Evolutionary conservation across 2,329 filamentous ascomycete genomes (phyloP).

Genomic region (Fusarium longipes): DNA sequence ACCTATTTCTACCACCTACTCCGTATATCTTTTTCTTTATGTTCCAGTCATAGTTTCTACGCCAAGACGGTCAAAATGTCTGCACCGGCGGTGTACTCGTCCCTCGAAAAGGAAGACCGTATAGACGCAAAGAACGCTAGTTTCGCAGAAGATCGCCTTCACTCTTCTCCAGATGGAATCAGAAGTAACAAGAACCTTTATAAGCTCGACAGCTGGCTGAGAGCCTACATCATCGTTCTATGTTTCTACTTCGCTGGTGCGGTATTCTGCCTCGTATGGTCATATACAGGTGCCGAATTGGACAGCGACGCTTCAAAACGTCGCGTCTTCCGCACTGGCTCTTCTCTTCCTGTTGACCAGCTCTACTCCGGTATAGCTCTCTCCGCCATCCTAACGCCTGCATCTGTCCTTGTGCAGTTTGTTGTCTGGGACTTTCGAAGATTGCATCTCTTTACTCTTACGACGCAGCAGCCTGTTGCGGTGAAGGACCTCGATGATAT

Average conservation of each 20-base stretch:
- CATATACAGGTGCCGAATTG: conserved; percentile 31
- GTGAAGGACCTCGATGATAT: conserved; percentile 35
- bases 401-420: conserved; percentile 26
- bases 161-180: neutral
- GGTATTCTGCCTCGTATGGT: conserved; percentile 23
- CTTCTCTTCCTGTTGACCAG: conserved; percentile 23
- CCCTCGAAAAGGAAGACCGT: conserved; percentile 35
- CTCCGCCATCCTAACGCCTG: conserved; percentile 23
- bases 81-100: conserved; percentile 25
- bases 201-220: conserved; percentile 33
- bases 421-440: conserved; percentile 37
- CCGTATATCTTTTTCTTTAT: neutral
- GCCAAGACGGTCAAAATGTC: conserved; percentile 6
- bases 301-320: conserved; percentile 37
- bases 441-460: conserved; percentile 34
- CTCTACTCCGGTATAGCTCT: conserved; percentile 38
- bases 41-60: neutral
- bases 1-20: neutral
- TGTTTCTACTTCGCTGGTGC: conserved; percentile 18
- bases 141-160: neutral
- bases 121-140: conserved; percentile 6
- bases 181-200: conserved; percentile 12
- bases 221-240: conserved; percentile 29
- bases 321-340: conserved; percentile 33
- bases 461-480: conserved; percentile 20